Conservation (phyloP, 768 basidiomycete genomes). For the Amanita muscaria region DNA sequence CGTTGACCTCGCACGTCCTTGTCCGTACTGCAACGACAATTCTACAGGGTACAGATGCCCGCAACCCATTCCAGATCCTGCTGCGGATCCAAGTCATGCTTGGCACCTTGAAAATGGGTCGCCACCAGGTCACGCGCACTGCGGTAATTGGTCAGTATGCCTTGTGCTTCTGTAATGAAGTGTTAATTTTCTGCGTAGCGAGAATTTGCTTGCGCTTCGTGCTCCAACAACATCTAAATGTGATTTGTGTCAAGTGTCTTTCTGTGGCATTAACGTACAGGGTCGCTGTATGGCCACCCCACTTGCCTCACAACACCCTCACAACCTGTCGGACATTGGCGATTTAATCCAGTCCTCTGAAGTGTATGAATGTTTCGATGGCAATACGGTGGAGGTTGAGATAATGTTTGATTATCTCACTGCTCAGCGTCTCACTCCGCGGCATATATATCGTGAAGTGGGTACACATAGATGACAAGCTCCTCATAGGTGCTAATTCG, state of each 20-base stretch:
- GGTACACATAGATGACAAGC: slow-evolving; percentile 14
- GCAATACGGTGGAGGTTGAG: slow-evolving; percentile 74
- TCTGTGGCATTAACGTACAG: slow-evolving; percentile 75
- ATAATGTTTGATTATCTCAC: slow-evolving; percentile 77
- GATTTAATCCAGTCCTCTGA: slow-evolving; percentile 73
- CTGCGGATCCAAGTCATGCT: slow-evolving; percentile 56
- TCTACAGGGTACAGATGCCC: slow-evolving; percentile 74
- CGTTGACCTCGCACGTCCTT: slow-evolving; percentile 63
- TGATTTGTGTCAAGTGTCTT: slow-evolving; percentile 74
- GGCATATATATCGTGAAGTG: slow-evolving; percentile 72
- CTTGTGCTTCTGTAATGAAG: neutral
- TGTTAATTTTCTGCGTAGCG: slow-evolving; percentile 31
- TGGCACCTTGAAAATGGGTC: slow-evolving; percentile 72
- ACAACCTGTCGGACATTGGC: slow-evolving; percentile 55
- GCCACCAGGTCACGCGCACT: slow-evolving; percentile 73
- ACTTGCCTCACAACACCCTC: slow-evolving; percentile 53
- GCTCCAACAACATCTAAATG: slow-evolving; percentile 79
- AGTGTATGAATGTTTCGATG: slow-evolving; percentile 74
- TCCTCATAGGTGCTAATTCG: neutral
- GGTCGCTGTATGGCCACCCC: slow-evolving; percentile 60
- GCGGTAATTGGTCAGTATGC: slow-evolving; percentile 67
- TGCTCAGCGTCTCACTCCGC: slow-evolving; percentile 50
- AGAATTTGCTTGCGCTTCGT: slow-evolving; percentile 60
- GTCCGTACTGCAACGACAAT: slow-evolving; percentile 72
- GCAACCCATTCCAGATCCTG: slow-evolving; percentile 70